Evolutionary conservation across 495 filamentous ascomycete species (phyloP).

Genomic region (Penicillium paxilli): DNA sequence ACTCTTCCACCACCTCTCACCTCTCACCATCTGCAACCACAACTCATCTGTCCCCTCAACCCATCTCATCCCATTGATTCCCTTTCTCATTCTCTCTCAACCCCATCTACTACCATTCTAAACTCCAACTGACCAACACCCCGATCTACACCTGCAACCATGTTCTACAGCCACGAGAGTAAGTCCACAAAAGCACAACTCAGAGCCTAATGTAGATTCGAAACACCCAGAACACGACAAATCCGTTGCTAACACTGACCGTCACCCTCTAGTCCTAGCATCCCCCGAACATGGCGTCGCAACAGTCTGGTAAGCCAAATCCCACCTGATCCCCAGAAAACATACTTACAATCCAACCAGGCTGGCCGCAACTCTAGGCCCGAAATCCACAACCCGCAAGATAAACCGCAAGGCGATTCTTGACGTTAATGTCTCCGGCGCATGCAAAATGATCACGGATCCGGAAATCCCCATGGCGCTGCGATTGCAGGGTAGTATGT

Average conservation of each 20-base stretch:
- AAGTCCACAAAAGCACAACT: constrained; percentile 27
- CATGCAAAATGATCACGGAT: constrained; percentile 80
- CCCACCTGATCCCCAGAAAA: not conserved
- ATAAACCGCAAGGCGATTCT: constrained; percentile 86
- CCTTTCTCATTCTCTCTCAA: not conserved
- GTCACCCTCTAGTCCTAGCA: constrained; percentile 94
- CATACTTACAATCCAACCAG: constrained; percentile 40
- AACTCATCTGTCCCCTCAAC: not conserved
- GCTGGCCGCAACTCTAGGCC: constrained; percentile 88
- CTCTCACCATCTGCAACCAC: not conserved
- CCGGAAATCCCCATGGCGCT: constrained; percentile 88
- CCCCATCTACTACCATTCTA: not conserved
- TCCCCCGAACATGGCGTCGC: constrained; percentile 87
- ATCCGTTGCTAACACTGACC: constrained; percentile 19
- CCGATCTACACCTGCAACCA: constrained; percentile 31
- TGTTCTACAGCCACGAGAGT: constrained; percentile 97
- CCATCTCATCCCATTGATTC: not conserved
- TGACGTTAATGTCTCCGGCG: constrained; percentile 81
- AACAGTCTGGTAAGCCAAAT: constrained; percentile 73
- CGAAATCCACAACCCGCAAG: constrained; percentile 68
- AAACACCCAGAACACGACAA: not conserved
- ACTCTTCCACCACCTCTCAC: not conserved
- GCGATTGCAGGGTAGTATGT: constrained; percentile 85
- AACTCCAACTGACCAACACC: not conserved
- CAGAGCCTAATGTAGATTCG: too few relatives aligned